These are phyloP conservation scores for Populus hybrid DNA, from an alignment of 441 rosid genomes.

Conservation along the genomic window DNA sequence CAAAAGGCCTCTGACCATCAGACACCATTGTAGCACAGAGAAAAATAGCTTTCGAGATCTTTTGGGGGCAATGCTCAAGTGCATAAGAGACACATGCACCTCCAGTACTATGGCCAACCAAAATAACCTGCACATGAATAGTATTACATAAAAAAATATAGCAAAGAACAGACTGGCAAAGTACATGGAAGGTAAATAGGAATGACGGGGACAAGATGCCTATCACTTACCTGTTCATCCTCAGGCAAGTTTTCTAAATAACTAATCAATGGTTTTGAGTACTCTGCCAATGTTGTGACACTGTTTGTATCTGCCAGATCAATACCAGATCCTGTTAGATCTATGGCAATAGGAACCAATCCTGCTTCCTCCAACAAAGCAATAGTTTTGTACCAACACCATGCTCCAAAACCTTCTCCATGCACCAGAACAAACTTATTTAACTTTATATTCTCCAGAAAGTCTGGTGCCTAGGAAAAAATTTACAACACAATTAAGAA, in stretches of 20 bases:
- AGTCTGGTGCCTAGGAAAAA: slow-evolving; percentile 53
- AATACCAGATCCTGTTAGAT: slow-evolving; percentile 88
- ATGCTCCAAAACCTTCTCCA: slow-evolving; percentile 98
- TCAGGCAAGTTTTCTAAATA: slow-evolving; percentile 62
- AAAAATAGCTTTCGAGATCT: slow-evolving; percentile 78
- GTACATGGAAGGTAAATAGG: background rate
- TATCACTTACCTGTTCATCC: slow-evolving; percentile 70
- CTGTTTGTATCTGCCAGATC: slow-evolving; percentile 61
- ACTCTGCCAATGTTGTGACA: slow-evolving; percentile 69
- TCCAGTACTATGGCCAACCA: slow-evolving; percentile 90
- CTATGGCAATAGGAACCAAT: slow-evolving; percentile 62
- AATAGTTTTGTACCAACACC: slow-evolving; percentile 97
- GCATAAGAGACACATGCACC: slow-evolving; percentile 89
- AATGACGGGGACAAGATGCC: background rate
- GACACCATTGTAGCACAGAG: slow-evolving; percentile 90
- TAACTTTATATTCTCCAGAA: slow-evolving; percentile 54
- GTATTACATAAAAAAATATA: slow-evolving; percentile 6
- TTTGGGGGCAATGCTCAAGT: slow-evolving; percentile 68
- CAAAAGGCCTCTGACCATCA: slow-evolving; percentile 82
- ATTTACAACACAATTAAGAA: slow-evolving; percentile 4
- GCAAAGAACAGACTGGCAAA: background rate
- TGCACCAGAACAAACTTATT: slow-evolving; percentile 71
- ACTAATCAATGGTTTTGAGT: slow-evolving; percentile 73
- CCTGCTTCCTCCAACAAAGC: slow-evolving; percentile 85
- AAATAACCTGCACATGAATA: slow-evolving; percentile 57